A percentile compares a stretch with the other conserved stretches of the same genome.
Evolutionary conservation across 2,329 filamentous ascomycete species (phyloP).

Genomic region (Aspergillus tamarii): DNA sequence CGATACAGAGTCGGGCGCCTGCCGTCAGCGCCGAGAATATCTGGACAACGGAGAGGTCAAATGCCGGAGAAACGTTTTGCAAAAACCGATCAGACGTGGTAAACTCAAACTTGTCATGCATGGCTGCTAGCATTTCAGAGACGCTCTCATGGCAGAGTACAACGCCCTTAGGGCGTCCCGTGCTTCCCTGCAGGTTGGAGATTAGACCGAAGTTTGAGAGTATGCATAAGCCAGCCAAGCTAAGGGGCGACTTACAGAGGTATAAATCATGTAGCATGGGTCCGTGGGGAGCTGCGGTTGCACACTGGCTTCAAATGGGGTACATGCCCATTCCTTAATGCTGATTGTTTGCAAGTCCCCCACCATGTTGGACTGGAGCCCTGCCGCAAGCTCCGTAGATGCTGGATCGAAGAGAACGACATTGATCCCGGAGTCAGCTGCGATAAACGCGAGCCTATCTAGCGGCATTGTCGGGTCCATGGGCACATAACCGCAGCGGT

Average conservation of each 20-base stretch:
- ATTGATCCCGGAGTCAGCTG: not conserved
- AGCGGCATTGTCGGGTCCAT: slow-evolving; percentile 3
- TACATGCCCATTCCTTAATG: no score
- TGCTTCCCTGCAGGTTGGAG: slow-evolving; percentile 5
- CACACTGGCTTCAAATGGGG: no score
- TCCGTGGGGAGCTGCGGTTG: no score
- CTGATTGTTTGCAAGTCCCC: no score
- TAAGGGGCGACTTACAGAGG: slow-evolving; percentile 5
- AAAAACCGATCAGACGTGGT: not conserved
- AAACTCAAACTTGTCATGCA: slow-evolving; percentile 1
- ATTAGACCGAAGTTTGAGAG: no score
- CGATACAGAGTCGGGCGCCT: not conserved
- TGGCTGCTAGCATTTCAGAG: not conserved
- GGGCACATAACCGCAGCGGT: slow-evolving; percentile 3
- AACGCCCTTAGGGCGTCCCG: slow-evolving; percentile 8
- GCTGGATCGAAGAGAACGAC: no score
- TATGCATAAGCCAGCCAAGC: no score
- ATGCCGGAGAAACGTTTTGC: not conserved
- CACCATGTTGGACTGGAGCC: no score
- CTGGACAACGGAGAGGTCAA: slow-evolving; percentile 6
- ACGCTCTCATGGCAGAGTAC: not conserved
- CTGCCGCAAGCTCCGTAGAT: no score
- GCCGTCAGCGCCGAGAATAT: slow-evolving; percentile 1
- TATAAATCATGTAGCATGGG: slow-evolving; percentile 2
- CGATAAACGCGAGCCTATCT: not conserved